Evolutionary conservation across 192 early-diverging fungal genomes (phyloP).

Genomic region (Phlyctochytrium planicorne): DNA sequence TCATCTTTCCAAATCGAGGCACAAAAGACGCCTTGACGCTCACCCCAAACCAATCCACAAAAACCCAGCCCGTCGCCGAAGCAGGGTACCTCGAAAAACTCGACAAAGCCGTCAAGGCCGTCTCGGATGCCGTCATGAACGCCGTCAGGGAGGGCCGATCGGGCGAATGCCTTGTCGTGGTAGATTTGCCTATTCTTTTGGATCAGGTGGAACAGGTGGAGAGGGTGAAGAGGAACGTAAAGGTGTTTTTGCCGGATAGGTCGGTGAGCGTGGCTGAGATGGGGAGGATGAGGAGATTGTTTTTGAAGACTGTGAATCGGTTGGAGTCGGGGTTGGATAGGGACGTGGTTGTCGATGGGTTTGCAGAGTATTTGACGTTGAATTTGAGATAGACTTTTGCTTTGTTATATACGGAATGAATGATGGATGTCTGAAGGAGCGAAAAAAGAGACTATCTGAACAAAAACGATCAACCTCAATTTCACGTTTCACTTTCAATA

Average conservation of each 20-base stretch:
- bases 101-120: neutral
- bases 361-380: constrained; percentile 92
- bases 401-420: too few relatives aligned
- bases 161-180: neutral
- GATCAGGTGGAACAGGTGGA: neutral
- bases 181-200: neutral
- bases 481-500: too few relatives aligned
- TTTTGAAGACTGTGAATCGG: constrained; percentile 81
- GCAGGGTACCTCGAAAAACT: neutral
- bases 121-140: neutral
- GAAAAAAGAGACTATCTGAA: too few relatives aligned
- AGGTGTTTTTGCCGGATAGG: neutral
- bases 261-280: constrained; percentile 71
- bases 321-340: constrained; percentile 74
- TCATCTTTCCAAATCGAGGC: too few relatives aligned
- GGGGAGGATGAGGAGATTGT: constrained; percentile 76
- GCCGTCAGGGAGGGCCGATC: neutral
- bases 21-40: neutral
- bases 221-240: neutral
- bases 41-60: neutral
- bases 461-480: too few relatives aligned
- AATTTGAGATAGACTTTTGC: constrained; percentile 49
- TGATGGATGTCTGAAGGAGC: too few relatives aligned
- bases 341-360: constrained; percentile 71
- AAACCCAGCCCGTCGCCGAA: neutral